Conservation (phyloP, 176 grass and related monocot species). For the Alloteropsis semialata region DNA sequence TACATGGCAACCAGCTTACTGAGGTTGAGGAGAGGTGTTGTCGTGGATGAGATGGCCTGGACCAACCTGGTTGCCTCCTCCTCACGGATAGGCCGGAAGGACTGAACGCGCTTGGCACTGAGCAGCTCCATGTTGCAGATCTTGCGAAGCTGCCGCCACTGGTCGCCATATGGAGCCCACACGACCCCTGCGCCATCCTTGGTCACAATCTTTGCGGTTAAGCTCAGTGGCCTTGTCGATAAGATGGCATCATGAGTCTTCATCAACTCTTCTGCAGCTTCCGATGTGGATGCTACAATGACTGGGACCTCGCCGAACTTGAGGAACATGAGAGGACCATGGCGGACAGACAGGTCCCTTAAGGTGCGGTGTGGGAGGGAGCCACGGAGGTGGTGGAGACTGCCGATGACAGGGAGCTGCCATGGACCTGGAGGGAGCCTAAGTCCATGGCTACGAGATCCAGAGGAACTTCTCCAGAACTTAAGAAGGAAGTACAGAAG, state of each 20-base stretch:
- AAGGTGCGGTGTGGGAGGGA: neutral
- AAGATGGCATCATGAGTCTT: neutral
- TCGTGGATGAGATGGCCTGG: neutral
- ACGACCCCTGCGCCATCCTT: neutral
- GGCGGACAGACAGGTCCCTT: neutral
- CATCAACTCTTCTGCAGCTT: neutral
- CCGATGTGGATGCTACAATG: neutral
- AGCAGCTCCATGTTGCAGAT: neutral
- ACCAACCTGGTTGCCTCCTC: neutral
- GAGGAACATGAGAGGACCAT: neutral
- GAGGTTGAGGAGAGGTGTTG: neutral
- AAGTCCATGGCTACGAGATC: too few species aligned
- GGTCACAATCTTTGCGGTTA: neutral
- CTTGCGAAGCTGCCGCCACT: neutral
- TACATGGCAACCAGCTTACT: neutral
- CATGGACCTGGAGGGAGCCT: too few species aligned
- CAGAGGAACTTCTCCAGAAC: too few species aligned
- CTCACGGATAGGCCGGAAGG: neutral
- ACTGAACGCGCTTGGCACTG: neutral
- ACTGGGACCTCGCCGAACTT: neutral
- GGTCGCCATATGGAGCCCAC: neutral
- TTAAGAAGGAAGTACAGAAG: too few species aligned
- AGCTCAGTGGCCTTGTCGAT: neutral
- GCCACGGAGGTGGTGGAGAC: neutral
- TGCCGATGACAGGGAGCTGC: neutral